Evolutionary conservation across 148 eudicot genomes (phyloP).

Genomic region (Talinum fruticosum): DNA sequence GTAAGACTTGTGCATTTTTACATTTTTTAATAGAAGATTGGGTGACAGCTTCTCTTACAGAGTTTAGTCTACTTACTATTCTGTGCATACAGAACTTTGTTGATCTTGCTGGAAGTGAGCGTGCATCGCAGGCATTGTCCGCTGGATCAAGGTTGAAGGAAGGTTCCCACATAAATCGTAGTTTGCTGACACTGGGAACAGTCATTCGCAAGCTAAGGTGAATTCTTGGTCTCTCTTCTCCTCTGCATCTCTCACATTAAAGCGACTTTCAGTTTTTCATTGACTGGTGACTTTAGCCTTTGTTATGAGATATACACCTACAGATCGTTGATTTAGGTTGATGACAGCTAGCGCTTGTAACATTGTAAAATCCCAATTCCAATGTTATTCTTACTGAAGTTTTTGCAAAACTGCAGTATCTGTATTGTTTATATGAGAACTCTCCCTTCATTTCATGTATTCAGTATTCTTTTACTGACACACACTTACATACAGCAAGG

Average conservation of each 20-base stretch:
- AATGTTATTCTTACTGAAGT: background rate
- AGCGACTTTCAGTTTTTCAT: background rate
- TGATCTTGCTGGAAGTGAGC: conserved; percentile 98
- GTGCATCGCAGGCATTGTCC: conserved; percentile 91
- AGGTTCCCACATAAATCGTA: conserved; percentile 95
- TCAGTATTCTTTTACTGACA: conserved; percentile 8
- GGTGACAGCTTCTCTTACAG: conserved; percentile 9
- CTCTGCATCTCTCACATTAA: background rate
- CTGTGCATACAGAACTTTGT: conserved; percentile 66
- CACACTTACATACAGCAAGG: conserved; percentile 56
- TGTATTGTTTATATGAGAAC: too few species aligned
- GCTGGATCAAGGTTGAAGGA: conserved; percentile 94
- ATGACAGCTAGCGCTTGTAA: background rate
- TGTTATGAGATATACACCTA: too few species aligned
- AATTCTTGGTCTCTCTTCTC: conserved; percentile 12
- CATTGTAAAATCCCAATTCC: background rate
- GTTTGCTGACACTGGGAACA: conserved; percentile 87
- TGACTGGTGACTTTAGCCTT: background rate
- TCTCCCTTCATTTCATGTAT: background rate
- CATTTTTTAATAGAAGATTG: conserved; percentile 3
- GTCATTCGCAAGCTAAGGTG: conserved; percentile 97
- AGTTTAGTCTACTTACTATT: background rate
- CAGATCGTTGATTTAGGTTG: background rate
- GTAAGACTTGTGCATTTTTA: conserved; percentile 37
- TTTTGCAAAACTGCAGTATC: background rate